Conservation (phyloP, 306 rosid genomes). For the Vicia villosa region DNA sequence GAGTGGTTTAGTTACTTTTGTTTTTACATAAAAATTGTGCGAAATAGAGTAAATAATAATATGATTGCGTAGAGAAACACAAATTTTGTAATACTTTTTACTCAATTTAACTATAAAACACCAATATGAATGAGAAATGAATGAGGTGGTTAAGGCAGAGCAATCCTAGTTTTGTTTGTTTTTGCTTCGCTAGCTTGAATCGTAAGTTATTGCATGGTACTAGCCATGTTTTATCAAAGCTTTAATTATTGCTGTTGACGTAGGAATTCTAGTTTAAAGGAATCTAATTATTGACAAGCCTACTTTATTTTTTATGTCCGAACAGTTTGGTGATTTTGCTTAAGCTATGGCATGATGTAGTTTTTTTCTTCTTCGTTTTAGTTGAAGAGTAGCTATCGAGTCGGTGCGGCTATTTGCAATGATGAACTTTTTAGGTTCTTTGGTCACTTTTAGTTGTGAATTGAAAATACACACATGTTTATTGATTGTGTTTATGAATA, state of each 20-base stretch:
- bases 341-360: constrained; percentile 5
- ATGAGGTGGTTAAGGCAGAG: constrained; percentile 51
- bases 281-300: constrained; percentile 21
- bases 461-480: neutral
- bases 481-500: neutral
- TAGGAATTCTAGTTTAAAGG: constrained; percentile 19
- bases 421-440: neutral
- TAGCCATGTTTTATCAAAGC: constrained; percentile 24
- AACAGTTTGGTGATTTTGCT: constrained; percentile 4
- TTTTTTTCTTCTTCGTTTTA: neutral
- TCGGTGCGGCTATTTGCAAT: neutral
- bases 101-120: neutral
- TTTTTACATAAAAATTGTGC: no score
- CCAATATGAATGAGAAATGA: neutral
- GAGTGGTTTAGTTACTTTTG: no score
- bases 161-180: constrained; percentile 45
- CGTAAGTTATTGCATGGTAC: constrained; percentile 34
- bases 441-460: neutral
- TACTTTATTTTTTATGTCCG: neutral
- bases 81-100: neutral
- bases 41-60: no score
- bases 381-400: neutral
- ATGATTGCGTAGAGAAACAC: no score
- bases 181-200: constrained; percentile 40
- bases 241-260: constrained; percentile 20